Base-by-base conservation (phyloP, 2,329 filamentous ascomycete genomes). In the Colletotrichum melonis region DNA sequence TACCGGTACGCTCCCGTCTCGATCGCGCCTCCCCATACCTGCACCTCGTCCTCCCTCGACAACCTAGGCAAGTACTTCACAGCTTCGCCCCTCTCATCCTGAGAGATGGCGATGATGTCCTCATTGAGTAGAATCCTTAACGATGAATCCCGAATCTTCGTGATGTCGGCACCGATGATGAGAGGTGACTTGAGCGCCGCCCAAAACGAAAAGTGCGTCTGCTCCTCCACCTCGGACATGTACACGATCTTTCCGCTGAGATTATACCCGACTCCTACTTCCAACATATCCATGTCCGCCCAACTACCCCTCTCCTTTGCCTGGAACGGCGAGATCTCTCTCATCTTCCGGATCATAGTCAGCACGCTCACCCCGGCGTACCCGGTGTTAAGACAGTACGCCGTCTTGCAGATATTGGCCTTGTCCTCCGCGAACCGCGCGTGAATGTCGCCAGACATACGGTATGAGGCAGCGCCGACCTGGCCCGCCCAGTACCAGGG, bases 181-280 rank as follows among this genome's bases (percentile, higher is more conserved):
- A 86, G 78, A 14, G 85, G 84, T 0, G 83, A 84, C 75, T 86
- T 86, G 59, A 86, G 81, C 62, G 85, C 84, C 0, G 84, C 82
- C 84, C 84, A 86, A 76, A 86, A 83, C 26, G 84, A 79, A 60
- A 86, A 85, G 74, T 86, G 85, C 26, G 84, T 83, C 65, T 82
- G 80, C 76, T 85, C 82, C 76, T 86, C 80, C 2, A 28, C 26
- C 63, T 67, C 63, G 32, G 38, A 42, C 32, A 60, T 72, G 56
- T 67, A 67, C 7, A 12, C 63, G 4, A 60, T 35, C n/a, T 82
- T 71, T 38, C 79, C 67, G 70, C 77, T 76, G 78, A 84, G 80
- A 1, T 76, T 78, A n/a, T 80, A 78, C 4, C 80, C 81, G 3
- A 80, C 81, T 1, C 84, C 83, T 14, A 86, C 75, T 66, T 84